Evolutionary conservation across 768 basidiomycete genomes (phyloP), one percentile per base, ranked within the genome.

Genomic region (Mycena leptocephala): DNA sequence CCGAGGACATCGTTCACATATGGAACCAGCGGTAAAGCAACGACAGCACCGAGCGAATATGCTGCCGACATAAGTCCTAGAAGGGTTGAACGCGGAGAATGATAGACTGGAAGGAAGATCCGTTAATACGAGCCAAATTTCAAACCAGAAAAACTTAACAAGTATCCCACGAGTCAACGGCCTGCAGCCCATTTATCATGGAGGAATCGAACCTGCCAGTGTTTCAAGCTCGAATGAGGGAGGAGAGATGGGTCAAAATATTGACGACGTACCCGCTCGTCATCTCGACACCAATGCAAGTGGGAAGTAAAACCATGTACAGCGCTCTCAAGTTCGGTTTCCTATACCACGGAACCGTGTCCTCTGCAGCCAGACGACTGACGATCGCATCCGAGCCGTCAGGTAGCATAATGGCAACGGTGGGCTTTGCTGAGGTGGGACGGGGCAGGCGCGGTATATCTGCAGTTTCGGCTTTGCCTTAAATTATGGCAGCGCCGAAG

Each of bases 141-240:
- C 14, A 13, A 20, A 7, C 33, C 11, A 35, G 51, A 33, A 5
- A 24, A 32, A 58, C 63, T 88, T 76, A 58, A 92, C 92, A 92
- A 5, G 82, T 83, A 76, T 90, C 86, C 91, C 91, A 93, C 0
- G 90, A 89, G 26, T 87, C 82, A 4, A 93, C 91, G 0, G 91
- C 90, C 81, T 93, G 92, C 51, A 93, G 79, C 43, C 91, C 92
- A 78, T 92, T 92, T 79, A 93, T 85, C 91, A 93, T 92, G 6
- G 91, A 91, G 0, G 90, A 89, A 70, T 92, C 91, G 77, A 90
- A 92, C 2, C 90, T 92, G 59, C 18, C 10, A 7, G 35, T n/a
- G n/a, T n/a, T n/a, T n/a, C n/a, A 9, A 65, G 39, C 8, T 22
- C 55, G 28, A 53, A 22, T 55, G 24, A 48, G 11, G 14, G 32